Evolutionary conservation across 768 basidiomycete species (phyloP).

Genomic region (Mycena filopes): DNA sequence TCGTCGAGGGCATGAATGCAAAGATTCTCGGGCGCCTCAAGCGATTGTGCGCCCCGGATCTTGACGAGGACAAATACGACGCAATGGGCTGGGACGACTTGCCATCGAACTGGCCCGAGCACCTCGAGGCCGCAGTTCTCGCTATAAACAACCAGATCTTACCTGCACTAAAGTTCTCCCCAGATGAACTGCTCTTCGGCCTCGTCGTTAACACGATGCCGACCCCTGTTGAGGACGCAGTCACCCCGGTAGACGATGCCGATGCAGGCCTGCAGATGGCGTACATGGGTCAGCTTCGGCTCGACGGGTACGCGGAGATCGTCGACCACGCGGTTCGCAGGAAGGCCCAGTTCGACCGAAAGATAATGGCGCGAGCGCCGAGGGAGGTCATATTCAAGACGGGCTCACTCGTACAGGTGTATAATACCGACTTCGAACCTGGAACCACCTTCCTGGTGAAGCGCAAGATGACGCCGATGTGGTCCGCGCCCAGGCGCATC

Average conservation of each 20-base stretch:
- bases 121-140: slow-evolving; percentile 35
- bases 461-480: slow-evolving; percentile 40
- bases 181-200: slow-evolving; percentile 6
- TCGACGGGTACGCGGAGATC: slow-evolving; percentile 30
- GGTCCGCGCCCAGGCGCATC: slow-evolving; percentile 40
- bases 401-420: slow-evolving; percentile 36
- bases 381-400: slow-evolving; percentile 33
- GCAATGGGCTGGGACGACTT: slow-evolving; percentile 21
- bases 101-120: slow-evolving; percentile 37
- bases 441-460: slow-evolving; percentile 18
- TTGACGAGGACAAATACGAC: slow-evolving; percentile 31
- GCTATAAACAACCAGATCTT: slow-evolving; percentile 10
- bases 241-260: background rate
- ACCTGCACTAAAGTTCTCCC: slow-evolving; percentile 9
- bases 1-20: slow-evolving; percentile 41
- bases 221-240: background rate
- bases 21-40: slow-evolving; percentile 33
- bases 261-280: slow-evolving; percentile 32
- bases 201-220: slow-evolving; percentile 3
- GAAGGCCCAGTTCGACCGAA: slow-evolving; percentile 35
- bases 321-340: slow-evolving; percentile 29
- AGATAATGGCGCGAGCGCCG: slow-evolving; percentile 6
- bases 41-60: slow-evolving; percentile 35
- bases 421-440: slow-evolving; percentile 1
- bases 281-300: slow-evolving; percentile 34